Evolutionary conservation across 2,329 filamentous ascomycete species (phyloP).

Genomic region (Aspergillus novofumigatus): DNA sequence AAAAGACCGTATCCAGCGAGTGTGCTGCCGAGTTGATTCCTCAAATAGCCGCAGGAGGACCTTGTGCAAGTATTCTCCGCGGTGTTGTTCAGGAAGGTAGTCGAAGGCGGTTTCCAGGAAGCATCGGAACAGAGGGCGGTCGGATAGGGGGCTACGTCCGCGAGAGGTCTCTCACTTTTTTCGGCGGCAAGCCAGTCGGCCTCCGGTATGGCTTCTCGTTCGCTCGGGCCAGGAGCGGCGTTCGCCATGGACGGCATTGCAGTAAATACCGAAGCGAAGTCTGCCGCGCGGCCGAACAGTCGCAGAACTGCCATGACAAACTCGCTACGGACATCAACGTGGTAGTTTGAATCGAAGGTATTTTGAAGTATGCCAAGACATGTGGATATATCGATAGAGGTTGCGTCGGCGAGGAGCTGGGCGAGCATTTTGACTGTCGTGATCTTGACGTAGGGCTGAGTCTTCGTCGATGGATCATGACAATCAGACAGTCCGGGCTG

Average conservation of each 20-base stretch:
- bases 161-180: slow-evolving; percentile 2
- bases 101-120: slow-evolving; percentile 3
- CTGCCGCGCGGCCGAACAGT: slow-evolving; percentile 4
- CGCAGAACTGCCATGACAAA: slow-evolving; percentile 8
- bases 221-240: slow-evolving; percentile 10
- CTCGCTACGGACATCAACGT: slow-evolving; percentile 13
- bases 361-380: slow-evolving; percentile 4
- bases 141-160: background rate
- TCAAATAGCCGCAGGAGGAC: slow-evolving; percentile 15
- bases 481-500: background rate
- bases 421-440: slow-evolving; percentile 17
- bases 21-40: slow-evolving; percentile 14
- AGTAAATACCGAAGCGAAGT: background rate
- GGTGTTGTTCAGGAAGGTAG: slow-evolving; percentile 5
- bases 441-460: slow-evolving; percentile 8
- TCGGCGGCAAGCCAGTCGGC: slow-evolving; percentile 12
- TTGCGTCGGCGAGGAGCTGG: slow-evolving; percentile 6
- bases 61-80: slow-evolving; percentile 7
- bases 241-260: slow-evolving; percentile 2
- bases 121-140: slow-evolving; percentile 9
- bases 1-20: slow-evolving; percentile 18
- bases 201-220: slow-evolving; percentile 4
- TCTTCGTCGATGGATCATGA: background rate
- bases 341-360: slow-evolving; percentile 5
- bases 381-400: slow-evolving; percentile 6